Conservation (phyloP, 2,329 filamentous ascomycete genomes). For the Colletotrichum siamense region DNA sequence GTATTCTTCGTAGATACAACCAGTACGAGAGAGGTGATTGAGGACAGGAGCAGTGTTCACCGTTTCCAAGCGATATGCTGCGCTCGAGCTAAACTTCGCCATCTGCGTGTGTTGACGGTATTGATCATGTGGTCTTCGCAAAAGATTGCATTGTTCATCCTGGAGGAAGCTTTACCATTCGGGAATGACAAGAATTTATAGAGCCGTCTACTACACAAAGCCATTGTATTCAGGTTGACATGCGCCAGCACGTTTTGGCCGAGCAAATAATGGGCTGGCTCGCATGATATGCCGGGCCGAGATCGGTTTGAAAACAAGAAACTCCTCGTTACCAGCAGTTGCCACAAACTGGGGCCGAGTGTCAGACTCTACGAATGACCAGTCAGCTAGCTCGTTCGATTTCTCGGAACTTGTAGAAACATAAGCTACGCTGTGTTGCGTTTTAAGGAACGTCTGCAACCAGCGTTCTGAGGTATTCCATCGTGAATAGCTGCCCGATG, state of each 20-base stretch:
- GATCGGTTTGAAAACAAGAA: neutral
- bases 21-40: neutral
- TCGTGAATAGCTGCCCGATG: neutral
- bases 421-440: neutral
- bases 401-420: neutral
- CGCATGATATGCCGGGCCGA: neutral
- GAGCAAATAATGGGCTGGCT: neutral
- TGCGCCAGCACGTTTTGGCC: neutral
- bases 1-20: neutral
- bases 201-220: neutral
- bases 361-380: neutral
- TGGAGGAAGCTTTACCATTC: neutral
- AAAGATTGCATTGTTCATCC: neutral
- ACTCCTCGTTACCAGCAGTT: neutral
- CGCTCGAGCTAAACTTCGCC: neutral
- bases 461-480: neutral
- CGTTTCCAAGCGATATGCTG: neutral
- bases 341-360: neutral
- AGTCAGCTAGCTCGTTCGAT: neutral
- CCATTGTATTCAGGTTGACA: fast-evolving
- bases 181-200: neutral
- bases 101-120: neutral
- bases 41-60: neutral
- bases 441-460: neutral
- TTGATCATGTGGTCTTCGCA: neutral